Percentiles rank a stretch among this genome's conserved stretches.
Conservation (phyloP, 2,329 filamentous ascomycete genomes). For the Hypoxylon sp. region DNA sequence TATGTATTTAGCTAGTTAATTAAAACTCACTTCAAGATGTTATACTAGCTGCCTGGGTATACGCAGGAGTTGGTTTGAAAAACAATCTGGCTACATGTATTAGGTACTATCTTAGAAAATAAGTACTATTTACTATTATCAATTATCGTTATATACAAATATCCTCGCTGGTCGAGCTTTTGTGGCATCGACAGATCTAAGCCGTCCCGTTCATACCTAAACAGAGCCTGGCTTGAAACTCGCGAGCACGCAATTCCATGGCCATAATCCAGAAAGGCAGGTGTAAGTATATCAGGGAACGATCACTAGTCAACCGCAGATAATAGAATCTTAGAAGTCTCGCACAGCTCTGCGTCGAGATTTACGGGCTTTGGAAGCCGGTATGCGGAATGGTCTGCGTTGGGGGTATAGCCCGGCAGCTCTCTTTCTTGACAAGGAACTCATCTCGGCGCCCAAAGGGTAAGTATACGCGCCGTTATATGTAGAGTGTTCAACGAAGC, state of each 20-base stretch:
- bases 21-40: too few relatives aligned
- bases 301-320: neutral
- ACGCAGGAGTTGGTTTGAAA: too few relatives aligned
- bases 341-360: neutral
- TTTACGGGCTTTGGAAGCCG: neutral
- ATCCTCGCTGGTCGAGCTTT: constrained; percentile 1
- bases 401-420: neutral
- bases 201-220: neutral
- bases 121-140: constrained; percentile 18
- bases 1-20: neutral
- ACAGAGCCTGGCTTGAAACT: constrained; percentile 1
- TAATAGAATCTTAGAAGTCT: constrained; percentile 9
- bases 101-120: neutral
- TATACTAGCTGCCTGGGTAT: too few relatives aligned
- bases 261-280: constrained; percentile 3
- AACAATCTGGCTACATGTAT: too few relatives aligned
- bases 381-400: neutral
- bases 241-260: constrained; percentile 1
- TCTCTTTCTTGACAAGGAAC: neutral
- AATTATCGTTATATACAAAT: constrained; percentile 22
- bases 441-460: neutral
- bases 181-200: neutral
- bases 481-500: neutral
- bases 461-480: neutral
- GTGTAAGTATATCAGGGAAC: neutral